Percentiles rank a stretch among this genome's conserved stretches.
Evolutionary conservation across 1,284 basidiomycete genomes (phyloP).

Genomic region (Sanghuangporus weigelae): DNA sequence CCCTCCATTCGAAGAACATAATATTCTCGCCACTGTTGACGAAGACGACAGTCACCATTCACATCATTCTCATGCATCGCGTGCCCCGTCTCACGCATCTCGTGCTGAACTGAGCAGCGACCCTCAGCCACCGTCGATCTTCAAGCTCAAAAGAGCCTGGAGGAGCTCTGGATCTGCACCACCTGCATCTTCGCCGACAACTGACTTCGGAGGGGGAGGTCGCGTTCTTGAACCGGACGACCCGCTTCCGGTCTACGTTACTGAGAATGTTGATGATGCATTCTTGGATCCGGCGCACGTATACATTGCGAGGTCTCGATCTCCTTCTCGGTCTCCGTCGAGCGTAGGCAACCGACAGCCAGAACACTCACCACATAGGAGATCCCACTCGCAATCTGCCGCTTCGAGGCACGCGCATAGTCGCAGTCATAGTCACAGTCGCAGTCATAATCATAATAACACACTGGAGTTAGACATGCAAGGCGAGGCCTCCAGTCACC

Average conservation of each 20-base stretch:
- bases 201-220: background rate
- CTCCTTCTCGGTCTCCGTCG: background rate
- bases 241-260: background rate
- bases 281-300: background rate
- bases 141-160: slow-evolving; percentile 8
- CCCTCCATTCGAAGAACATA: background rate
- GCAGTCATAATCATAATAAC: background rate
- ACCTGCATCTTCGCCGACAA: background rate
- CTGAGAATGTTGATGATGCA: background rate
- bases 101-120: slow-evolving; percentile 3
- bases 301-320: background rate
- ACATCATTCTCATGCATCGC: background rate
- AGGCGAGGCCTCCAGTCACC: background rate
- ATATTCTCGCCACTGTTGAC: background rate
- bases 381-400: background rate
- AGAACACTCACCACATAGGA: background rate
- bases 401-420: background rate
- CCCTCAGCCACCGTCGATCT: slow-evolving; percentile 4
- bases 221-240: background rate
- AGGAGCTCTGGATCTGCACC: background rate
- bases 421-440: background rate
- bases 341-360: too few species aligned
- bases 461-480: background rate
- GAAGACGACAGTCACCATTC: background rate
- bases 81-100: background rate